Conservation (phyloP, 805 yeast species). For the Saturnispora galanensis region DNA sequence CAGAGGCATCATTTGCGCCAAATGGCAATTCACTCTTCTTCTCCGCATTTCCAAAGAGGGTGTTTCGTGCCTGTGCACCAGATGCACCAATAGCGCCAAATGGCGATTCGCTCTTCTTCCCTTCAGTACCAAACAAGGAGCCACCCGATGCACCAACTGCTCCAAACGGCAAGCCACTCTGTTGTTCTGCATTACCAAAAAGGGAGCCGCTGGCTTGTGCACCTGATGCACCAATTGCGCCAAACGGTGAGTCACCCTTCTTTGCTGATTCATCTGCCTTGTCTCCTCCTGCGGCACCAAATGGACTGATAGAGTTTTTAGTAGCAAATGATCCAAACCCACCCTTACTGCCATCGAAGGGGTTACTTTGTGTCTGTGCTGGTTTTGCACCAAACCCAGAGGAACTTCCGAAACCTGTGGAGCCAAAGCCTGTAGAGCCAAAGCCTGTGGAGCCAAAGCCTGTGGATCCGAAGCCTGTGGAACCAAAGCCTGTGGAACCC, state of each 20-base stretch:
- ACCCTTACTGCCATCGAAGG: background rate
- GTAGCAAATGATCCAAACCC: slow-evolving; percentile 5
- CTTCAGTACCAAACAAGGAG: no score
- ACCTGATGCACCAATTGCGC: no score
- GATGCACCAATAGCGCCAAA: background rate
- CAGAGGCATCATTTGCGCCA: background rate
- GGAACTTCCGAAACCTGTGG: slow-evolving; percentile 10
- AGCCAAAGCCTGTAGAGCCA: slow-evolving; percentile 11
- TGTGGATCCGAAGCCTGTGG: background rate
- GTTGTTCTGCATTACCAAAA: background rate
- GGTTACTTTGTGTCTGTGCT: background rate
- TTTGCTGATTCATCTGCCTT: background rate
- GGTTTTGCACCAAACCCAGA: background rate
- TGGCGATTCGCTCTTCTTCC: no score
- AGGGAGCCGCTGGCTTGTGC: no score
- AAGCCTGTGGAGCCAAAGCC: no score
- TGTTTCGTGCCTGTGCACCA: background rate
- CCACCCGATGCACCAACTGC: no score
- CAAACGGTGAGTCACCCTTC: no score
- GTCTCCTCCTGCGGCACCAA: background rate
- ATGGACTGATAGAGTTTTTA: background rate
- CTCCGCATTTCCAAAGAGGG: background rate
- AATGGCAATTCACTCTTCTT: background rate
- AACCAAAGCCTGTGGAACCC: slow-evolving; percentile 6
- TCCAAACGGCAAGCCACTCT: background rate